These are phyloP conservation scores for Rutstroemia sydowiana DNA, from an alignment of 2,329 filamentous ascomycete species.

Conservation along the genomic window DNA sequence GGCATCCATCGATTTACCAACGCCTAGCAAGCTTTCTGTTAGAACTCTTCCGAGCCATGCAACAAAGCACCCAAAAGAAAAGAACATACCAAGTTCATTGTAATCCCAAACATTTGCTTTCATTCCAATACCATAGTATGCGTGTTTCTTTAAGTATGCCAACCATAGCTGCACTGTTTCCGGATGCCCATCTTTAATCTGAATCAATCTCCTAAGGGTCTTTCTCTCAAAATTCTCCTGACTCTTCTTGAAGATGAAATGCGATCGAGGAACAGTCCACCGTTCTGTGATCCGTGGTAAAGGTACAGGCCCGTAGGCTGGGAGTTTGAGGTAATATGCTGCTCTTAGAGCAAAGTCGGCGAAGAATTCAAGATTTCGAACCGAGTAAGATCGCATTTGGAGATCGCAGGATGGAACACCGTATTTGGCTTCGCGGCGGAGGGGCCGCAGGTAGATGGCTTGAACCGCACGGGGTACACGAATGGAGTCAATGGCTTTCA, in stretches of 20 bases:
- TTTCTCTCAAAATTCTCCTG: conserved; percentile 97
- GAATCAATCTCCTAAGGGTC: conserved; percentile 77
- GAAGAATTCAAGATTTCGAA: conserved; percentile 89
- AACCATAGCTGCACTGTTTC: conserved; percentile 89
- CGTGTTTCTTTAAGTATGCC: conserved; percentile 83
- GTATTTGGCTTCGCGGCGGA: conserved; percentile 66
- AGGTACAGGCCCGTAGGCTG: conserved; percentile 77
- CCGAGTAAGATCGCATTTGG: conserved; percentile 83
- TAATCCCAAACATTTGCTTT: conserved; percentile 97
- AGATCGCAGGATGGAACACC: conserved; percentile 84
- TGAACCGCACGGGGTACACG: conserved; percentile 74
- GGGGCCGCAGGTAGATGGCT: conserved; percentile 76
- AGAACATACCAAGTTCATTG: conserved; percentile 55
- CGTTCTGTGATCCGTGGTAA: conserved; percentile 81
- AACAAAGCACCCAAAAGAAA: not conserved
- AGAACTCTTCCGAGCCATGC: not conserved
- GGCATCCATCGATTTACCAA: conserved; percentile 45
- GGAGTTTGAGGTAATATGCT: conserved; percentile 86
- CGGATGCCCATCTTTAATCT: conserved; percentile 85
- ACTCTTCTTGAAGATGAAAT: conserved; percentile 94
- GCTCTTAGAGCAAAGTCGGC: conserved; percentile 89
- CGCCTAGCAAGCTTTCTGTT: conserved; percentile 32
- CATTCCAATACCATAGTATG: conserved; percentile 95
- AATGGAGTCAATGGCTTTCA: conserved; percentile 4
- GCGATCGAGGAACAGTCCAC: conserved; percentile 84